phyloP scores from a whole-genome alignment of 805 yeast species.

The Saccharomycopsis vini region DNA sequence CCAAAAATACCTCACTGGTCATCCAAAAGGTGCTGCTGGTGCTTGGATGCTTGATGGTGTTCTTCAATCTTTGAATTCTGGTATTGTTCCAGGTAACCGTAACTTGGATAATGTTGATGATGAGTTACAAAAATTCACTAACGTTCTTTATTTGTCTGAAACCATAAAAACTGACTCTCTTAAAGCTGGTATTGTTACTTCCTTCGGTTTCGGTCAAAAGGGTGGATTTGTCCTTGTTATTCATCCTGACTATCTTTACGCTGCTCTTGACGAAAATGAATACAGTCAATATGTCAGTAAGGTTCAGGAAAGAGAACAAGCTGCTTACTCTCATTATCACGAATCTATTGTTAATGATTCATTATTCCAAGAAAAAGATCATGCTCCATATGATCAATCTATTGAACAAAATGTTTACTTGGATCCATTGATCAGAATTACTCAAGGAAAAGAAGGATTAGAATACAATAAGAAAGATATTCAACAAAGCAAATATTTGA shows the following conservation, averaged over 20 bases:
- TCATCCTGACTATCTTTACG: conserved; percentile 89
- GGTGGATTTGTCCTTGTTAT: conserved; percentile 93
- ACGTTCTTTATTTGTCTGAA: conserved; percentile 90
- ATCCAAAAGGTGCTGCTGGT: conserved; percentile 99
- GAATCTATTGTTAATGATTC: conserved; percentile 86
- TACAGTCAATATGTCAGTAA: conserved; percentile 64
- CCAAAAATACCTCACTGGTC: conserved; percentile 99
- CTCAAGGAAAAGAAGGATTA: conserved; percentile 31
- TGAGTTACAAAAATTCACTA: conserved; percentile 70
- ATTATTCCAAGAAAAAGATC: conserved; percentile 85
- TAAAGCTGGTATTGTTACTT: conserved; percentile 93
- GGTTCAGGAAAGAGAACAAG: conserved; percentile 75
- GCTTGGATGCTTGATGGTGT: conserved; percentile 99
- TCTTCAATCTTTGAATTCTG: conserved; percentile 82
- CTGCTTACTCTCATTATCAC: conserved; percentile 91
- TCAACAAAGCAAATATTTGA: conserved; percentile 31
- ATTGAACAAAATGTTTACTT: conserved; percentile 86
- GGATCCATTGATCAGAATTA: conserved; percentile 87
- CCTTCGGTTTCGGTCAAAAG: conserved; percentile 99
- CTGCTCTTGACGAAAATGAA: conserved; percentile 61
- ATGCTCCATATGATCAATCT: conserved; percentile 86
- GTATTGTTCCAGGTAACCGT: conserved; percentile 97
- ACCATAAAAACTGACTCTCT: conserved; percentile 91
- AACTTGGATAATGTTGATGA: conserved; percentile 95
- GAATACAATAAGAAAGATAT: conserved; percentile 41